Conservation (phyloP, 1,139 yeast genomes). For the Suhomyces bolitotheri region DNA sequence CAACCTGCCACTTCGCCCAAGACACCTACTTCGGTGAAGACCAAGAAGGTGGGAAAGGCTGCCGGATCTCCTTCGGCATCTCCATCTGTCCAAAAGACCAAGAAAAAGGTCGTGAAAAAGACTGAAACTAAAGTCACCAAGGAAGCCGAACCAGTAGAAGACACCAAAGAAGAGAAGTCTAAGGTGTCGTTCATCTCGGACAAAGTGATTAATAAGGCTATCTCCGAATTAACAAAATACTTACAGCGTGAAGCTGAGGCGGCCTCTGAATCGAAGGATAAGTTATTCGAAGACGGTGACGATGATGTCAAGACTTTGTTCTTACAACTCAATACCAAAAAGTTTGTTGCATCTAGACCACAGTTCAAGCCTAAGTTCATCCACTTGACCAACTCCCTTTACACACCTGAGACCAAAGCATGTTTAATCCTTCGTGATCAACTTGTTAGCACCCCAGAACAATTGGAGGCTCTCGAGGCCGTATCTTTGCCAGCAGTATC, state of each 20-base stretch:
- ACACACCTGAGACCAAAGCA: constrained; percentile 49
- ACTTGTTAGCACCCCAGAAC: constrained; percentile 57
- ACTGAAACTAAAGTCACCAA: background rate
- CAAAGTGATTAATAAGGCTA: constrained; percentile 39
- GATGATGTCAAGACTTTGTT: constrained; percentile 54
- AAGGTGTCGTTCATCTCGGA: constrained; percentile 9
- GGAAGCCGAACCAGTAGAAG: constrained; percentile 3
- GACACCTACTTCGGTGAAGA: constrained; percentile 17
- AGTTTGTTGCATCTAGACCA: constrained; percentile 62
- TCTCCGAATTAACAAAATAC: constrained; percentile 53
- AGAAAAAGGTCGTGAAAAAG: constrained; percentile 7
- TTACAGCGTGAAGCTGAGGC: constrained; percentile 28
- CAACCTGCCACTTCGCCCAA: constrained; percentile 18
- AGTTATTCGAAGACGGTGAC: constrained; percentile 49
- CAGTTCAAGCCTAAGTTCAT: constrained; percentile 73
- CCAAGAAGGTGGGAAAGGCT: constrained; percentile 15
- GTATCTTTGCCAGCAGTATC: constrained; percentile 49
- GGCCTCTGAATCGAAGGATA: constrained; percentile 27
- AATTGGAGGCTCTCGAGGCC: constrained; percentile 60
- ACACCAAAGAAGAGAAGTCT: background rate
- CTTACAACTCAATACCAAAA: constrained; percentile 64
- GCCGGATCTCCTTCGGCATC: constrained; percentile 22
- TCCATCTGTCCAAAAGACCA: constrained; percentile 12
- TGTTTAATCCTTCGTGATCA: constrained; percentile 75
- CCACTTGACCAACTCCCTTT: constrained; percentile 51